A percentile compares a stretch with the other conserved stretches of the same genome.
These are phyloP conservation scores for Dissoconium aciculare DNA, from an alignment of 2,329 filamentous ascomycete species.

Conservation along the genomic window DNA sequence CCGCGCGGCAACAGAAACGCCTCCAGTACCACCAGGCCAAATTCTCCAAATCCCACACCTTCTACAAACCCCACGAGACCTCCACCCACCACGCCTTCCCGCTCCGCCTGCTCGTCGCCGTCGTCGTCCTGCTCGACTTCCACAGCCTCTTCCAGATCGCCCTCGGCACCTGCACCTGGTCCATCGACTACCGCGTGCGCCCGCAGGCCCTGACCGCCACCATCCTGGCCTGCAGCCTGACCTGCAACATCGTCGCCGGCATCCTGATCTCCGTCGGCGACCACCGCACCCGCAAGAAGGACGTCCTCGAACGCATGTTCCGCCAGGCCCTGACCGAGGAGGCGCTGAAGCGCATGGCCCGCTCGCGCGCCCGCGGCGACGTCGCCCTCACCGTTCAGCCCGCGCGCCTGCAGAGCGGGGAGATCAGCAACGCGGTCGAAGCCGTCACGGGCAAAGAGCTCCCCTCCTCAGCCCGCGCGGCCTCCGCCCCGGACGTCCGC, in stretches of 20 bases:
- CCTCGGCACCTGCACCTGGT: constrained; percentile 64
- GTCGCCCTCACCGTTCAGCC: constrained; percentile 10
- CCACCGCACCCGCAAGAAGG: constrained; percentile 66
- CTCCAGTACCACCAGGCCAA: constrained; percentile 66
- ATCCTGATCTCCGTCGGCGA: constrained; percentile 65
- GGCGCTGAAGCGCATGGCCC: constrained; percentile 39
- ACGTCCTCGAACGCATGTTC: constrained; percentile 62
- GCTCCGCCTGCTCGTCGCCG: constrained; percentile 54
- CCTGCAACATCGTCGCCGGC: constrained; percentile 62
- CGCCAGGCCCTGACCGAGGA: constrained; percentile 59
- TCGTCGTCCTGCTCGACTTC: constrained; percentile 64
- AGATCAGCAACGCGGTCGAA: constrained; percentile 8
- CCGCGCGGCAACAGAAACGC: constrained; percentile 47
- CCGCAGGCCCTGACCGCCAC: constrained; percentile 62
- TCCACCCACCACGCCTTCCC: constrained; percentile 69
- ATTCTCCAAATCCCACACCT: constrained; percentile 69
- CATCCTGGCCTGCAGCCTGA: constrained; percentile 65
- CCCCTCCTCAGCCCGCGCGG: too few relatives aligned
- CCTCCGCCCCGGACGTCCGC: too few relatives aligned
- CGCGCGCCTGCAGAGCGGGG: constrained; percentile 8
- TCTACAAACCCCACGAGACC: constrained; percentile 81
- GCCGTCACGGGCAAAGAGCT: background rate
- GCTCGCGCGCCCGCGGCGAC: constrained; percentile 12
- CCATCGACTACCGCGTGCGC: constrained; percentile 54
- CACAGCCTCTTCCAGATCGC: constrained; percentile 70